Conservation (phyloP, 75 land plant species). For the Pinus albicaulis region DNA sequence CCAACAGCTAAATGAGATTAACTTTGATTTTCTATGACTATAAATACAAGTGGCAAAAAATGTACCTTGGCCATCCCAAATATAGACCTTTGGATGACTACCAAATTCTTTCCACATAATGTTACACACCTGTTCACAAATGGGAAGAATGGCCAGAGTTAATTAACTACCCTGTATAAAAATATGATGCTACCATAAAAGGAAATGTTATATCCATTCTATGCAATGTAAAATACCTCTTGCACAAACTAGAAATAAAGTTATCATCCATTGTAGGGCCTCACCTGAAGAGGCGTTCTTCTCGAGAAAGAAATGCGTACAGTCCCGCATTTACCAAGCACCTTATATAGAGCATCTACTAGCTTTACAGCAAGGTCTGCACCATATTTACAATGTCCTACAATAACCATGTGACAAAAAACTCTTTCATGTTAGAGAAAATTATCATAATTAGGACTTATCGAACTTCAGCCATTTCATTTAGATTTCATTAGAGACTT, state of each 20-base stretch:
- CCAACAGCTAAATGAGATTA: background rate
- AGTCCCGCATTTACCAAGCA: slow-evolving; percentile 84
- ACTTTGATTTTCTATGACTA: background rate
- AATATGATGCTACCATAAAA: background rate
- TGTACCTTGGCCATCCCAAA: slow-evolving; percentile 92
- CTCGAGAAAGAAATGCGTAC: slow-evolving; percentile 88
- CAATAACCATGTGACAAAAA: background rate
- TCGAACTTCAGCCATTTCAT: no score
- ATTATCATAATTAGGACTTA: no score
- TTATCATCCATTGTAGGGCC: slow-evolving; percentile 3
- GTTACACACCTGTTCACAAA: slow-evolving; percentile 47
- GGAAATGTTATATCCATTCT: background rate
- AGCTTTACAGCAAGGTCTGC: slow-evolving; percentile 85
- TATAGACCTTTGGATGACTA: slow-evolving; percentile 73
- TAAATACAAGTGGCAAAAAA: slow-evolving; percentile 5
- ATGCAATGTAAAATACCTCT: background rate
- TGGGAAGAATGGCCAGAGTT: background rate
- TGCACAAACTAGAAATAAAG: background rate
- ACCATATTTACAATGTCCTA: slow-evolving; percentile 85
- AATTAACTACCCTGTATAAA: background rate
- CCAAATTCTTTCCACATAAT: slow-evolving; percentile 68
- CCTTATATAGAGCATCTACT: slow-evolving; percentile 45
- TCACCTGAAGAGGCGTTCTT: slow-evolving; percentile 88
- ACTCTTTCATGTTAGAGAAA: background rate
- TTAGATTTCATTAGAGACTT: no score